These are phyloP conservation scores for Vigna angularis DNA, from an alignment of 306 rosid genomes.

Conservation along the genomic window DNA sequence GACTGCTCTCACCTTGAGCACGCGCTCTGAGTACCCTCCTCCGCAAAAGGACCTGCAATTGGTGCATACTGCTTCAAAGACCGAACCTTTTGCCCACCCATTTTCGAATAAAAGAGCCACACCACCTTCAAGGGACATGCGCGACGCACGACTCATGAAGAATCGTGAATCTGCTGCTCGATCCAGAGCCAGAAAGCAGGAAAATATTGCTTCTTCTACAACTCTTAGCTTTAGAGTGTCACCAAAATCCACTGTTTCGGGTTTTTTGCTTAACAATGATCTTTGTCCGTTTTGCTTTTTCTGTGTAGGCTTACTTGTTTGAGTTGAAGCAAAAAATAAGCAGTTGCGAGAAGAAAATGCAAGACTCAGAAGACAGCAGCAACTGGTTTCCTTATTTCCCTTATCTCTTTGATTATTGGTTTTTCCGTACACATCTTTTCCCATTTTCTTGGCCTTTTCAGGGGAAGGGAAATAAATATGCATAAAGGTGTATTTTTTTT, in stretches of 20 bases:
- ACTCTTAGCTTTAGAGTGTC: background rate
- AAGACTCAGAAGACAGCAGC: constrained; percentile 53
- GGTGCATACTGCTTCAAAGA: constrained; percentile 1
- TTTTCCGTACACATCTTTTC: background rate
- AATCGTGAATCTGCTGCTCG: constrained; percentile 85
- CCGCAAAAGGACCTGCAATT: background rate
- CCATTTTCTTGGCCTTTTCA: too few species aligned
- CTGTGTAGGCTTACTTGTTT: constrained; percentile 65
- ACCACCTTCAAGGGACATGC: constrained; percentile 33
- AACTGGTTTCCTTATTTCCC: constrained; percentile 43
- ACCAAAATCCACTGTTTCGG: background rate
- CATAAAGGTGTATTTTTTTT: too few species aligned
- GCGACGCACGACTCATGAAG: constrained; percentile 71
- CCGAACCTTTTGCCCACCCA: constrained; percentile 30
- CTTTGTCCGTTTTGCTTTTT: background rate
- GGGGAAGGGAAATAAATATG: too few species aligned
- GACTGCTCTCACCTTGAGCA: constrained; percentile 47
- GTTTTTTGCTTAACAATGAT: background rate
- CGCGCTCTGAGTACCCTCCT: constrained; percentile 25
- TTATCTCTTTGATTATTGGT: background rate
- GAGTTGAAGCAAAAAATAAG: constrained; percentile 62
- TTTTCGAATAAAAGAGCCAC: constrained; percentile 41
- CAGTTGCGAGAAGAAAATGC: constrained; percentile 62
- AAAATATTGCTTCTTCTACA: background rate
- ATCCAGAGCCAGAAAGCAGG: constrained; percentile 86